These are phyloP conservation scores for Amanita subjunquillea DNA, from an alignment of 768 basidiomycete genomes.

Conservation along the genomic window DNA sequence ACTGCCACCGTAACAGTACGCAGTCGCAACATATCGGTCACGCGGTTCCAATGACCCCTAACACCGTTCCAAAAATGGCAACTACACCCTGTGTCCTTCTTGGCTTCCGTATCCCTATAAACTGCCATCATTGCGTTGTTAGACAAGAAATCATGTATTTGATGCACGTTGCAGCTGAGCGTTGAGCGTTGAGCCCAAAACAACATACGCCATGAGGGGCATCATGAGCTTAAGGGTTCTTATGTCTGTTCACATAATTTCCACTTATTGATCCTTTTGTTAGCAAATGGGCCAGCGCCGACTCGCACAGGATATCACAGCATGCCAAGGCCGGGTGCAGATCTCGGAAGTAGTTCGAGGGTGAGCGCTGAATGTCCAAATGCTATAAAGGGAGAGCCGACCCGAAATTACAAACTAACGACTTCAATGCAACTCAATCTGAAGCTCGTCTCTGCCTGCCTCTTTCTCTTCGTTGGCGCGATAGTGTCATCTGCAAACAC, in stretches of 20 bases:
- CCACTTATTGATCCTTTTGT: no score
- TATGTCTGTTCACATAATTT: no score
- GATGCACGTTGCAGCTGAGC: not conserved
- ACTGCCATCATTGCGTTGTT: not conserved
- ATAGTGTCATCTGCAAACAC: not conserved
- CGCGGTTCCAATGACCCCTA: not conserved
- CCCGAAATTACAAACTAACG: not conserved
- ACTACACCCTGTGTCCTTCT: no score
- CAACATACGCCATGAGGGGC: not conserved
- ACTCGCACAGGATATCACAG: not conserved
- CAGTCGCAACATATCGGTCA: no score
- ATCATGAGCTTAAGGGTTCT: no score
- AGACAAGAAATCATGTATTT: not conserved
- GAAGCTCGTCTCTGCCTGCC: not conserved
- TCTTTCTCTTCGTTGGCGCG: not conserved
- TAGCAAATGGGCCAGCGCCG: not conserved
- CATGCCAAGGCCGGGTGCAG: not conserved
- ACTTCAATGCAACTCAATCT: not conserved
- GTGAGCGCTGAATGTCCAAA: not conserved
- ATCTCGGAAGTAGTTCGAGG: no score
- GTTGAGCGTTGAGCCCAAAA: not conserved
- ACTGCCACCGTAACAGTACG: no score
- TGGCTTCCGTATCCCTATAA: not conserved
- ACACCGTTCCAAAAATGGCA: no score
- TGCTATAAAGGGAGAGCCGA: not conserved